Evolutionary conservation across 768 basidiomycete species (phyloP).

Genomic region (Filobasidium floriforme): DNA sequence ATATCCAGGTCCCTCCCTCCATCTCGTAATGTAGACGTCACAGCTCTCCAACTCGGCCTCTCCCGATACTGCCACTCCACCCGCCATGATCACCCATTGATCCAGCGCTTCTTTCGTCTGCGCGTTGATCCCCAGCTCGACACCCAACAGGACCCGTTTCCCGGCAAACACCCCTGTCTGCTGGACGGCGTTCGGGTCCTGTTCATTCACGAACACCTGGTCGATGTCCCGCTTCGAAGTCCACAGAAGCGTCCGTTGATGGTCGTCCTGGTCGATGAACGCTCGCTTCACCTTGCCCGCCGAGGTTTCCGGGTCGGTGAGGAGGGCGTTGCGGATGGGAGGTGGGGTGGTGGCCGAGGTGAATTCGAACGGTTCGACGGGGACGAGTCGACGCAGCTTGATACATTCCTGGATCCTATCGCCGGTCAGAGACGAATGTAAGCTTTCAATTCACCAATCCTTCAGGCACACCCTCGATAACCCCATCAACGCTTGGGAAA

Average conservation of each 20-base stretch:
- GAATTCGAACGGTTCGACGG: conserved; percentile 19
- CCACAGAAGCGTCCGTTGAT: neutral
- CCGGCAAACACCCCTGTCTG: conserved; percentile 50
- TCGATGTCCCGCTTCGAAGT: neutral
- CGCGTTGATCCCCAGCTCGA: conserved; percentile 53
- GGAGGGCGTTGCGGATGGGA: conserved; percentile 5
- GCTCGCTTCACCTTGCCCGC: neutral
- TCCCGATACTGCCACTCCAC: conserved; percentile 51
- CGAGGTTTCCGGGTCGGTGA: conserved; percentile 1
- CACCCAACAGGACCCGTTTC: conserved; percentile 57
- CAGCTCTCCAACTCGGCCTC: conserved; percentile 26
- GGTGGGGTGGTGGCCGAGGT: conserved; percentile 14
- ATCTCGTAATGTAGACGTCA: conserved; percentile 70
- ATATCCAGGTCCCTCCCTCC: conserved; percentile 63
- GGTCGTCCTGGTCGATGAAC: neutral
- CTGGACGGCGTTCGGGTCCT: neutral
- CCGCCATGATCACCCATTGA: conserved; percentile 56
- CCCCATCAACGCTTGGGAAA: neutral
- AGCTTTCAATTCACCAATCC: neutral
- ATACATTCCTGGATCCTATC: conserved; percentile 20
- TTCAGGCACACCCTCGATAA: neutral
- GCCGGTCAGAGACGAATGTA: neutral
- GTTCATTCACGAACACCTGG: neutral
- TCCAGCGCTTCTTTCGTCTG: conserved; percentile 55
- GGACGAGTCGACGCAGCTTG: conserved; percentile 10